A percentile compares a stretch with the other conserved stretches of the same genome.
phyloP scores from a whole-genome alignment of 768 basidiomycete genomes.

The Sarcomyxa edulis region DNA sequence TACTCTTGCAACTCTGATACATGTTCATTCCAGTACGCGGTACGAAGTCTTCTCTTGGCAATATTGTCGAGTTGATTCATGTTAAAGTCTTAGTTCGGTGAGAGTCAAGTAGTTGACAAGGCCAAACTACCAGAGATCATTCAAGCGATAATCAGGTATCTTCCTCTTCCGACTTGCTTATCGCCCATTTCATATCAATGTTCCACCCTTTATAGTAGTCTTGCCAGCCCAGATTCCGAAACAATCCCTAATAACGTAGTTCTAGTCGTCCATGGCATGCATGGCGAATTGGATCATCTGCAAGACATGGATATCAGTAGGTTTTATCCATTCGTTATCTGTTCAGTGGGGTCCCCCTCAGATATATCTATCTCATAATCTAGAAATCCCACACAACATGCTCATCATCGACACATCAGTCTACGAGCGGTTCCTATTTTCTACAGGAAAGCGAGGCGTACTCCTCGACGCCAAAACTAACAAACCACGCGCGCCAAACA shows the following conservation, averaged over 20 bases:
- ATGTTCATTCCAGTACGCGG: constrained; percentile 63
- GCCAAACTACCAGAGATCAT: constrained; percentile 66
- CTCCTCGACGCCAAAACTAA: constrained; percentile 61
- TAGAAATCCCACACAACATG: constrained; percentile 72
- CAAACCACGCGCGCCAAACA: constrained; percentile 41
- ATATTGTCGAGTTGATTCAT: too few species aligned
- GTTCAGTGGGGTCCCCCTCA: not conserved
- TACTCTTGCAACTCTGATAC: not conserved
- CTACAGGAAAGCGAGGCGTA: constrained; percentile 45
- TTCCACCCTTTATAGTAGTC: constrained; percentile 41
- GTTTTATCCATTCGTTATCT: too few species aligned
- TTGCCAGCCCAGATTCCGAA: constrained; percentile 75
- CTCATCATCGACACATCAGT: constrained; percentile 60
- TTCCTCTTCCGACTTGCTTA: constrained; percentile 2
- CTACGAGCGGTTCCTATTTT: constrained; percentile 61
- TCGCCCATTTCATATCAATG: not conserved
- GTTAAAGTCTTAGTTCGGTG: constrained; percentile 54
- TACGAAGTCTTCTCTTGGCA: constrained; percentile 27
- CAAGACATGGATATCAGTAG: constrained; percentile 80
- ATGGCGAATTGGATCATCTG: constrained; percentile 52
- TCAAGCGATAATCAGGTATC: constrained; percentile 67
- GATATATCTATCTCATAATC: not conserved
- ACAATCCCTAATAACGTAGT: constrained; percentile 65
- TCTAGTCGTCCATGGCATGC: constrained; percentile 58
- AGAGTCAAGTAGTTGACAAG: constrained; percentile 66